These are phyloP conservation scores for Penicillium crustosum DNA, from an alignment of 2,329 filamentous ascomycete species.

Conservation along the genomic window DNA sequence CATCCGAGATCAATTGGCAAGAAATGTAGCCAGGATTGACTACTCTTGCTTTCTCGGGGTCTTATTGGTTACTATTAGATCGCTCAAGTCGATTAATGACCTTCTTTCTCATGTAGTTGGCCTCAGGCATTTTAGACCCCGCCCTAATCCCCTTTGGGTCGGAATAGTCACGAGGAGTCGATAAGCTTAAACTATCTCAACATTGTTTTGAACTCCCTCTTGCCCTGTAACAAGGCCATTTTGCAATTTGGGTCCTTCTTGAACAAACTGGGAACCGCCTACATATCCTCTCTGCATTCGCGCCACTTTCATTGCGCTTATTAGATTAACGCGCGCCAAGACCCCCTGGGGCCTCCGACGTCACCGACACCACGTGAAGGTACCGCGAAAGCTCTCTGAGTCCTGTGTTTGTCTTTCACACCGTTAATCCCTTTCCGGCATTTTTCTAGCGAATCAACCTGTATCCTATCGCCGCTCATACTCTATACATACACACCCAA, in stretches of 20 bases:
- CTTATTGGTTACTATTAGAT: neutral
- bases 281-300: neutral
- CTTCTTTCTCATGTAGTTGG: neutral
- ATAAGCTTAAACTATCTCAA: constrained; percentile 8
- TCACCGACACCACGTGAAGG: constrained; percentile 19
- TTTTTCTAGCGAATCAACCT: neutral
- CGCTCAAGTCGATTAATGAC: neutral
- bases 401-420: neutral
- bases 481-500: neutral
- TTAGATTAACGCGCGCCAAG: constrained; percentile 17
- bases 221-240: neutral
- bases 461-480: neutral
- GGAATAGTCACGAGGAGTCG: constrained; percentile 13
- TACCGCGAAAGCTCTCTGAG: constrained; percentile 7
- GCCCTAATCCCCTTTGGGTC: constrained; percentile 20
- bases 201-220: neutral
- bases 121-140: constrained; percentile 10
- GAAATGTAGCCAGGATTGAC: constrained; percentile 1
- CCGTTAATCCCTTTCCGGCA: neutral
- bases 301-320: neutral
- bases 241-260: neutral
- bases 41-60: neutral
- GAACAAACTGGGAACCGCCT: neutral
- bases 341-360: constrained; percentile 21
- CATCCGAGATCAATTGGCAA: constrained; percentile 18